phyloP scores from a whole-genome alignment of 768 basidiomycete genomes.

The Chalciporus piperatus region DNA sequence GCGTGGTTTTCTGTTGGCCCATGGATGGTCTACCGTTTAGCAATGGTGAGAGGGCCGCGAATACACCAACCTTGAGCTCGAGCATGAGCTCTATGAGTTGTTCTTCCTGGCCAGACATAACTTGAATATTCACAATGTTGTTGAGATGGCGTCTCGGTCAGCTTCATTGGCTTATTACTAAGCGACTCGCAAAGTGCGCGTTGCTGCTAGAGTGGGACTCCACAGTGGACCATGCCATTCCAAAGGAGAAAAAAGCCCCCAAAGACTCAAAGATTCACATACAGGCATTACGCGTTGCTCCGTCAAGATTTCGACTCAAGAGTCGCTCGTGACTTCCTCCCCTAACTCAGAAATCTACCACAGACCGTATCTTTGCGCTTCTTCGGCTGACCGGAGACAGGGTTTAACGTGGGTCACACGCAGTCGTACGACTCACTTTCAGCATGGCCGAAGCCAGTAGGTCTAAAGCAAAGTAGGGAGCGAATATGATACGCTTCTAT shows the following conservation, averaged over 20 bases:
- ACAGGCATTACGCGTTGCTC: too few species aligned
- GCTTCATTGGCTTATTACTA: constrained; percentile 16
- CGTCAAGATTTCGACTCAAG: too few species aligned
- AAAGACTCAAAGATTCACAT: background rate
- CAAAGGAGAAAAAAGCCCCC: too few species aligned
- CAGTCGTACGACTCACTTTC: background rate
- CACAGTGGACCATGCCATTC: too few species aligned
- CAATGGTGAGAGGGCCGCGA: too few species aligned
- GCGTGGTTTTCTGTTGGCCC: constrained; percentile 64
- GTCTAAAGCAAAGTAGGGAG: background rate
- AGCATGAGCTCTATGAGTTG: constrained; percentile 72
- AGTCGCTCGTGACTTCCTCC: background rate
- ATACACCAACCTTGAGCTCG: constrained; percentile 55
- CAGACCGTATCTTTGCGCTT: background rate
- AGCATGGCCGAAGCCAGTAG: background rate
- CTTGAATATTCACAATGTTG: too few species aligned
- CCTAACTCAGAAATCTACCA: background rate
- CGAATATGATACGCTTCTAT: background rate
- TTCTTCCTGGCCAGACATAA: constrained; percentile 61
- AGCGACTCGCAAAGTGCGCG: constrained; percentile 1
- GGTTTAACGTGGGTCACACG: background rate
- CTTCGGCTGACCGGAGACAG: background rate
- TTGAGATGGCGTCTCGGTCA: too few species aligned
- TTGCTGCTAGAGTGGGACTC: too few species aligned
- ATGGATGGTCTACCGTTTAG: background rate